Evolutionary conservation across 106 monocot genomes (phyloP).

Genomic region (Cymbidium sinense): DNA sequence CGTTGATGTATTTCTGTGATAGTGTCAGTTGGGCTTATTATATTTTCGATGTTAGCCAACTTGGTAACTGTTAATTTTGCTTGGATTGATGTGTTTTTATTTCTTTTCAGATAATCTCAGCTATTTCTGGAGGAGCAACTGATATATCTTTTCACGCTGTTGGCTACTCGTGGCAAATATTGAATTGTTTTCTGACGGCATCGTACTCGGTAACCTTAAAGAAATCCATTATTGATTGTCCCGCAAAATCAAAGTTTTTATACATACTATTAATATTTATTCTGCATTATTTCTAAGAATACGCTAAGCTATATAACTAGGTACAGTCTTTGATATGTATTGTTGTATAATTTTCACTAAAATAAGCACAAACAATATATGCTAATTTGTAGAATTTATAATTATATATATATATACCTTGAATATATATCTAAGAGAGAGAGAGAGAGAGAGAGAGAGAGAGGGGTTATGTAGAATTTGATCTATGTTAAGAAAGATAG

Average conservation of each 20-base stretch:
- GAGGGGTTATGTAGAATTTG: no score
- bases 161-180: slow-evolving; percentile 87
- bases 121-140: slow-evolving; percentile 85
- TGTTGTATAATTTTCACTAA: background rate
- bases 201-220: slow-evolving; percentile 70
- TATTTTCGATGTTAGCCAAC: background rate
- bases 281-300: background rate
- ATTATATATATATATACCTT: background rate
- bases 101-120: slow-evolving; percentile 73
- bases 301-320: background rate
- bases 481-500: no score
- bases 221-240: background rate
- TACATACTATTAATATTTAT: background rate
- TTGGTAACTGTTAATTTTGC: background rate
- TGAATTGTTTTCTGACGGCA: slow-evolving; percentile 90
- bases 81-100: background rate
- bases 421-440: no score
- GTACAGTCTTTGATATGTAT: background rate
- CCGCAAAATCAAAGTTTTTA: background rate
- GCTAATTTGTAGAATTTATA: background rate
- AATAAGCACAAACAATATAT: background rate
- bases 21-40: background rate
- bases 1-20: background rate
- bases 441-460: no score
- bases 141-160: slow-evolving; percentile 82